Percentiles rank a stretch among this genome's conserved stretches.
Evolutionary conservation across 2,329 filamentous ascomycete species (phyloP).

Genomic region (Cordyceps farinosa): DNA sequence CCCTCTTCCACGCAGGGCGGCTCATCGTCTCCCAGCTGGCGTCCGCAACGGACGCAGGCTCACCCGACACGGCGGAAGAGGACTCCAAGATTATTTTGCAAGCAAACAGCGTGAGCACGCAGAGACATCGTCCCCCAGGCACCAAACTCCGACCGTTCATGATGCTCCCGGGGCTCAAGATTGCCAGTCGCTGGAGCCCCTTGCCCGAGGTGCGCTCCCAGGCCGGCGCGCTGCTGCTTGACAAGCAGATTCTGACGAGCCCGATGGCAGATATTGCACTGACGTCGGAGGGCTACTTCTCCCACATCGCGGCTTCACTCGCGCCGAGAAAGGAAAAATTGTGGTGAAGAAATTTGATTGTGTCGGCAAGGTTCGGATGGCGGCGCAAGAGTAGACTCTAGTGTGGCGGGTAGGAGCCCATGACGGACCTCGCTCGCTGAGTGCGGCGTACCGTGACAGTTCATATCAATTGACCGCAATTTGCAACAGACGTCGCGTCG

Average conservation of each 20-base stretch:
- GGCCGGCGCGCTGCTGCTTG: not conserved
- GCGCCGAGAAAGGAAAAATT: too few species aligned
- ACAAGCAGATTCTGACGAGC: not conserved
- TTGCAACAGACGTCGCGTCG: too few species aligned
- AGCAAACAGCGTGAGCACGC: not conserved
- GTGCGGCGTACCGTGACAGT: too few species aligned
- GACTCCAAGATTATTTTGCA: not conserved
- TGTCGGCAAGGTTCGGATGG: too few species aligned
- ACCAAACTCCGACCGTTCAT: conserved; percentile 6
- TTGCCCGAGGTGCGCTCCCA: not conserved
- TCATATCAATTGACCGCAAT: too few species aligned
- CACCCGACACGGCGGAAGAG: not conserved
- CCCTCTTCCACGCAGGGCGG: conserved; percentile 6
- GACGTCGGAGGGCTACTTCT: not conserved
- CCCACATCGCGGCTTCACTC: not conserved
- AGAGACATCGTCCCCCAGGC: not conserved
- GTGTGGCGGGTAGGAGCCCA: too few species aligned
- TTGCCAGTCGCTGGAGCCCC: conserved; percentile 3
- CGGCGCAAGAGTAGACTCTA: too few species aligned
- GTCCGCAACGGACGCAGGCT: not conserved
- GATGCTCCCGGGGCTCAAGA: conserved; percentile 13
- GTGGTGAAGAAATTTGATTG: too few species aligned
- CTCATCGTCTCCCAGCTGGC: conserved; percentile 1
- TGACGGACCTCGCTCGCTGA: too few species aligned
- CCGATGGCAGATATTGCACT: conserved; percentile 3